A percentile compares a stretch with the other conserved stretches of the same genome.
Evolutionary conservation across 768 basidiomycete genomes (phyloP).

Genomic region (Mycena pura): DNA sequence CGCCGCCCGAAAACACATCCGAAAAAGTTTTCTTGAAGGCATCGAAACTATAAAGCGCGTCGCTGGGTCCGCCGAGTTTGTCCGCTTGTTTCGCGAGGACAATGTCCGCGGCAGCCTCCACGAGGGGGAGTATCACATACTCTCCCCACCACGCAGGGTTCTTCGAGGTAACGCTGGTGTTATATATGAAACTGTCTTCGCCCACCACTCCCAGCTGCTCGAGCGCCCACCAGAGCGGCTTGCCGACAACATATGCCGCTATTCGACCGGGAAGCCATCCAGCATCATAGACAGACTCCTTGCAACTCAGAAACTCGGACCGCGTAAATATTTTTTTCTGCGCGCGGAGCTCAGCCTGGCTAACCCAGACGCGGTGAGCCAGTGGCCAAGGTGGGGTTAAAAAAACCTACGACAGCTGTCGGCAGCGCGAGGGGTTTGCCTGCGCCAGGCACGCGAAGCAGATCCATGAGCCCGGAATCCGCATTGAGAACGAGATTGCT

Average conservation of each 20-base stretch:
- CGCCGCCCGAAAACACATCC: constrained; percentile 38
- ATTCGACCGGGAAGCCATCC: constrained; percentile 75
- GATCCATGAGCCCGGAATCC: constrained; percentile 59
- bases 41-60: constrained; percentile 65
- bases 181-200: constrained; percentile 55
- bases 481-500: constrained; percentile 71
- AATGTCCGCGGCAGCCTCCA: constrained; percentile 71
- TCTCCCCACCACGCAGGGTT: constrained; percentile 70
- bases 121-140: constrained; percentile 69
- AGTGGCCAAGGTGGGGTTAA: neutral
- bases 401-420: constrained; percentile 73
- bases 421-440: constrained; percentile 80
- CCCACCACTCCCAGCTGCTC: constrained; percentile 78
- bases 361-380: constrained; percentile 49
- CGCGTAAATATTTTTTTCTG: constrained; percentile 53
- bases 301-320: constrained; percentile 60
- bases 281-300: constrained; percentile 69
- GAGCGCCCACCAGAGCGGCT: constrained; percentile 88
- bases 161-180: constrained; percentile 32
- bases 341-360: constrained; percentile 71
- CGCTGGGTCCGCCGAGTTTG: constrained; percentile 56
- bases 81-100: constrained; percentile 53
- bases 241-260: constrained; percentile 73
- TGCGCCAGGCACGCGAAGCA: constrained; percentile 66
- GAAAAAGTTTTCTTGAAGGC: constrained; percentile 69